Conservation (phyloP, 805 yeast genomes). For the Lipomyces yamadae region DNA sequence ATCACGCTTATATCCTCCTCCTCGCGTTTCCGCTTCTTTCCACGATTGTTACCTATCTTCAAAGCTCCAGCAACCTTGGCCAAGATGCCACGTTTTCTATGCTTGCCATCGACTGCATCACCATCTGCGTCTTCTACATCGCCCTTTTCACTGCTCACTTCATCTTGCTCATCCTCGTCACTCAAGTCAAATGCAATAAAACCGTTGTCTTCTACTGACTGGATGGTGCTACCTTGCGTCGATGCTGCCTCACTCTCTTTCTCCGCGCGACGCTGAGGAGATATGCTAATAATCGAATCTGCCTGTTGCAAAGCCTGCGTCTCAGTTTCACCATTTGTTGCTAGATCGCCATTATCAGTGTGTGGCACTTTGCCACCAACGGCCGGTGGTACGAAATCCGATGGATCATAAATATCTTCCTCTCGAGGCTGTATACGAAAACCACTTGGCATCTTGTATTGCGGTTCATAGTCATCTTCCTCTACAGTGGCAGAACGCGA, state of each 20-base stretch:
- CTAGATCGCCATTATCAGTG: neutral
- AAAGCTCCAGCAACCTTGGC: constrained; percentile 19
- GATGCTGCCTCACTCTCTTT: neutral
- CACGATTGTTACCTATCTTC: constrained; percentile 11
- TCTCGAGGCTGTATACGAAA: neutral
- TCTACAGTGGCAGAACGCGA: neutral
- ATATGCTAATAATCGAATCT: neutral
- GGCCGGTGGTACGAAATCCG: neutral
- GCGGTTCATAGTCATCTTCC: constrained; percentile 1
- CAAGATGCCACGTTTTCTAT: constrained; percentile 9
- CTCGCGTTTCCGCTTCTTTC: constrained; percentile 26
- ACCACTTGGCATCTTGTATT: neutral
- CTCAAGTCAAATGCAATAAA: constrained; percentile 61
- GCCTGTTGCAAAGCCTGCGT: neutral
- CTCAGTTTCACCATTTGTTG: neutral
- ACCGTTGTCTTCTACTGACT: constrained; percentile 44
- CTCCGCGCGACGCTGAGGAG: neutral
- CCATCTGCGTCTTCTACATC: constrained; percentile 32
- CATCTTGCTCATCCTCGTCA: constrained; percentile 51
- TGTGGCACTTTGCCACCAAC: neutral
- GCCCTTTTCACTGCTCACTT: constrained; percentile 46
- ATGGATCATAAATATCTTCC: neutral
- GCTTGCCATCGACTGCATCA: neutral
- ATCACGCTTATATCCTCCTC: constrained; percentile 16
- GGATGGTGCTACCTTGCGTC: neutral